Evolutionary conservation across 495 filamentous ascomycete genomes (phyloP).

Genomic region (Tuber magnatum): DNA sequence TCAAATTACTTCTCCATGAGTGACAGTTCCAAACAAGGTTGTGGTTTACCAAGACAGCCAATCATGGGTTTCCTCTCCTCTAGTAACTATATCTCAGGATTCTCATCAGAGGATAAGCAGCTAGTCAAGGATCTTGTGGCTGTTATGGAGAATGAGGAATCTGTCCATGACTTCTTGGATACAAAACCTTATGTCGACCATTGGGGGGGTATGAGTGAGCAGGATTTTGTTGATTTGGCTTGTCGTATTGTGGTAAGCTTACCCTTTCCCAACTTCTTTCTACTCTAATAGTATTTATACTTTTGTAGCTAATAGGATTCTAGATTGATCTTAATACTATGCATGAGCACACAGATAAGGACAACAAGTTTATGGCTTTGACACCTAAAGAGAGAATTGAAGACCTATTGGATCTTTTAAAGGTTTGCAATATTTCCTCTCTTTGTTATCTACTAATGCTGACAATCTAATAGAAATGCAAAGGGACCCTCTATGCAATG

Average conservation of each 20-base stretch:
- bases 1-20: background rate
- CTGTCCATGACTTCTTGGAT: slow-evolving; percentile 25
- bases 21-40: background rate
- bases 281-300: background rate
- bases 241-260: background rate
- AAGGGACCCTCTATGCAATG: slow-evolving; percentile 38
- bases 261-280: too few relatives aligned
- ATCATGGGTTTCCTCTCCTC: background rate
- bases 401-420: background rate
- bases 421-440: background rate
- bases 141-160: slow-evolving; percentile 21
- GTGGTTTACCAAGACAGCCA: background rate
- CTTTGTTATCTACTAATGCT: background rate
- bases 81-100: background rate
- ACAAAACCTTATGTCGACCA: slow-evolving; percentile 32
- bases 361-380: background rate
- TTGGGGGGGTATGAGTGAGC: slow-evolving; percentile 19
- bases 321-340: background rate
- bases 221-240: slow-evolving; percentile 21
- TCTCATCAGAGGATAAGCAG: slow-evolving; percentile 5
- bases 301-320: background rate
- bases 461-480: slow-evolving; percentile 20
- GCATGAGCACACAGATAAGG: background rate
- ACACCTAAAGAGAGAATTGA: background rate
- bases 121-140: slow-evolving; percentile 17